A percentile compares a stretch with the other conserved stretches of the same genome.
These are phyloP conservation scores for Cercospora sp. DNA, from an alignment of 2,329 filamentous ascomycete genomes.

Conservation along the genomic window DNA sequence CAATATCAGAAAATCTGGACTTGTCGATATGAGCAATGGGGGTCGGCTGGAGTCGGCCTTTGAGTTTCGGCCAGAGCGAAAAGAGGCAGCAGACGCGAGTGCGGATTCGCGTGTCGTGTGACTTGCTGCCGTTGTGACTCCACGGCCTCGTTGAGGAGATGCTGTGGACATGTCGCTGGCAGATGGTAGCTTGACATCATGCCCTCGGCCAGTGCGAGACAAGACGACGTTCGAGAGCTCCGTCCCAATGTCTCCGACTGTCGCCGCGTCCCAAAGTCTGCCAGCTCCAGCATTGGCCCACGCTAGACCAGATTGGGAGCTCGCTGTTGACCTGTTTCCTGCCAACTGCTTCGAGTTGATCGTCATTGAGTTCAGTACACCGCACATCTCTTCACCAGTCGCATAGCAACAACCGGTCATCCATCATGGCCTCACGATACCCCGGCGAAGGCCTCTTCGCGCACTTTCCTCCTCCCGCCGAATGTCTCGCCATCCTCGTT, in stretches of 20 bases:
- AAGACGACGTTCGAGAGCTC: not conserved
- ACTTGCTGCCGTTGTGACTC: not conserved
- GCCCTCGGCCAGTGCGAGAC: not conserved
- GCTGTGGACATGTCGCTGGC: not conserved
- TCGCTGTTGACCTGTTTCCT: not conserved
- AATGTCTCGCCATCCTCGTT: constrained; percentile 41
- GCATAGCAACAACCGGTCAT: not conserved
- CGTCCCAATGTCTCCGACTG: not conserved
- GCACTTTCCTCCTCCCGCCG: constrained; percentile 39
- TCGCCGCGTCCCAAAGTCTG: not conserved
- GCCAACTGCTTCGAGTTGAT: not conserved
- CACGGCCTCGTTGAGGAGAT: not conserved
- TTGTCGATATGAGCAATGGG: constrained; percentile 1
- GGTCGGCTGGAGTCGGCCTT: not conserved
- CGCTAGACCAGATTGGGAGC: not conserved
- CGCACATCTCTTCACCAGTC: not conserved
- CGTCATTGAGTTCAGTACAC: not conserved
- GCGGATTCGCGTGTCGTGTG: not conserved
- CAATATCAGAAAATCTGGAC: not conserved
- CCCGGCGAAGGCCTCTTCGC: constrained; percentile 25
- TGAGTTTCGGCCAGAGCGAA: constrained; percentile 5
- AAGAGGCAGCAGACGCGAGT: not conserved
- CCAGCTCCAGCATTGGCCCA: not conserved
- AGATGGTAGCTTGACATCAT: not conserved
- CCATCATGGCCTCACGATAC: constrained; percentile 24